phyloP scores from a whole-genome alignment of 805 yeast genomes.

The Jamesozyma piceae region DNA sequence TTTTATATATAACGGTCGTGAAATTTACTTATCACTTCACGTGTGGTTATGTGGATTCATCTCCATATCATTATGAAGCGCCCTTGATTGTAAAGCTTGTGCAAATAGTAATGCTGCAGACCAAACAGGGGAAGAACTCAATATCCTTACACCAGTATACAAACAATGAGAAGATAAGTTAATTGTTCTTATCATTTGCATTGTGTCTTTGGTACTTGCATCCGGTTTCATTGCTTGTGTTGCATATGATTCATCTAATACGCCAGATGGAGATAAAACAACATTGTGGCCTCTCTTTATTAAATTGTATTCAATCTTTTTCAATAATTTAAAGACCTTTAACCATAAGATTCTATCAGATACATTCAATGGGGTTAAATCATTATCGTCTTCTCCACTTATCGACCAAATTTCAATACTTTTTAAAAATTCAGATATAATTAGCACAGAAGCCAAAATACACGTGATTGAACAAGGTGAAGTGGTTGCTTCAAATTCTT shows the following conservation, averaged over 20 bases:
- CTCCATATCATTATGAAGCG: slow-evolving; percentile 29
- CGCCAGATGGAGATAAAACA: slow-evolving; percentile 46
- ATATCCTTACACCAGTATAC: slow-evolving; percentile 59
- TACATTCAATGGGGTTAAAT: slow-evolving; percentile 28
- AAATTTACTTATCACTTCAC: no score
- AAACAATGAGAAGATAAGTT: slow-evolving; percentile 47
- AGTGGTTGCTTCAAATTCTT: slow-evolving; percentile 35
- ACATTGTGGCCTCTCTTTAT: slow-evolving; percentile 41
- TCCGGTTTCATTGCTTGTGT: slow-evolving; percentile 47
- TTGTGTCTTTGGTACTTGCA: slow-evolving; percentile 34
- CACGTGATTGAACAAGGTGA: slow-evolving; percentile 71
- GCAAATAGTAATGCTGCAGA: slow-evolving; percentile 70
- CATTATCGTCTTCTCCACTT: slow-evolving; percentile 13
- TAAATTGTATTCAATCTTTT: slow-evolving; percentile 50
- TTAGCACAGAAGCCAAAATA: slow-evolving; percentile 44
- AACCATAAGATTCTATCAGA: slow-evolving; percentile 58
- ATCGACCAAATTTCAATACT: slow-evolving; percentile 38
- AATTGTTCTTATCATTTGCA: slow-evolving; percentile 39
- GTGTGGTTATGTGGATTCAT: no score
- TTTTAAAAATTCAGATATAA: slow-evolving; percentile 54
- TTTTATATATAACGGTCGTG: no score
- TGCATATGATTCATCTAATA: slow-evolving; percentile 44
- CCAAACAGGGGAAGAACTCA: slow-evolving; percentile 82
- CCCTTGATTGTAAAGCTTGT: slow-evolving; percentile 63
- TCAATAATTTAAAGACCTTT: slow-evolving; percentile 48